Conservation (phyloP, 352 stramenopile genomes). For the Bremia lactucae region DNA sequence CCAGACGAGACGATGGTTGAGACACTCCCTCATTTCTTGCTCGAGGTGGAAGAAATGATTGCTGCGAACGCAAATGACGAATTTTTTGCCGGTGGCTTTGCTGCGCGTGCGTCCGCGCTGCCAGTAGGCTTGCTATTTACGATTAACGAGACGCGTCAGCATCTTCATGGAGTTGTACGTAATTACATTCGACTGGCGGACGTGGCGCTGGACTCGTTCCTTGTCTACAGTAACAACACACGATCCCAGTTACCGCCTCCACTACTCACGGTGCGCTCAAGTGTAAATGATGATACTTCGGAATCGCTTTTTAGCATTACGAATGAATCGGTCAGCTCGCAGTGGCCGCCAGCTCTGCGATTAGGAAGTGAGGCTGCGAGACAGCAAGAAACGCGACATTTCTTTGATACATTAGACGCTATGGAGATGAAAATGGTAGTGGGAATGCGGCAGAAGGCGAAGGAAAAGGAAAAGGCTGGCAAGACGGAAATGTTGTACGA, state of each 20-base stretch:
- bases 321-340: conserved; percentile 17
- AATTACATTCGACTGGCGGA: conserved; percentile 54
- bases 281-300: conserved; percentile 16
- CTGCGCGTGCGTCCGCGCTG: conserved; percentile 36
- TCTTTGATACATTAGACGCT: conserved; percentile 56
- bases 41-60: conserved; percentile 55
- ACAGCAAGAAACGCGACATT: conserved; percentile 28
- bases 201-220: conserved; percentile 42
- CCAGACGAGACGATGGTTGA: conserved; percentile 11
- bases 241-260: conserved; percentile 28
- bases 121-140: conserved; percentile 64
- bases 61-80: conserved; percentile 54
- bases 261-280: conserved; percentile 34
- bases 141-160: conserved; percentile 50
- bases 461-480: background rate
- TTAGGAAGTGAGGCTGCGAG: conserved; percentile 14
- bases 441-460: conserved; percentile 32
- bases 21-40: conserved; percentile 53
- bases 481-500: conserved; percentile 20
- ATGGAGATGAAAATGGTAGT: conserved; percentile 54
- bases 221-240: conserved; percentile 25
- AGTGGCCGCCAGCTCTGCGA: conserved; percentile 44
- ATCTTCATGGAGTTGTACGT: conserved; percentile 46
- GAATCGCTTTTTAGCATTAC: conserved; percentile 35
- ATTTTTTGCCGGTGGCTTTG: conserved; percentile 44